Evolutionary conservation across 2,329 filamentous ascomycete genomes (phyloP).

Genomic region (Byssothecium circinans): DNA sequence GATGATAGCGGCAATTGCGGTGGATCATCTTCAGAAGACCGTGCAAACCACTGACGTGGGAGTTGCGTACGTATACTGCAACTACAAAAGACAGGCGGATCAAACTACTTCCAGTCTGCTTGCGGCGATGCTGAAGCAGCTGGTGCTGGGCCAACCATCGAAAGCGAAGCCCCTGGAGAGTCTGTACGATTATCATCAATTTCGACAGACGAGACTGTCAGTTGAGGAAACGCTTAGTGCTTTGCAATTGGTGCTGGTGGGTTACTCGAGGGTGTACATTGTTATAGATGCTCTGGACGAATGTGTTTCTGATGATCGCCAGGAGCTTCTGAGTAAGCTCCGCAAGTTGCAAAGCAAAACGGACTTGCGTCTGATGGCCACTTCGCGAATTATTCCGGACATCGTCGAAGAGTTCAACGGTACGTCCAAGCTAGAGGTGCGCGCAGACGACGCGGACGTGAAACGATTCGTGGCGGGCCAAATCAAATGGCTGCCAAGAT

Average conservation of each 20-base stretch:
- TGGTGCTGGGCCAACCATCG: constrained; percentile 1
- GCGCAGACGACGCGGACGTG: constrained; percentile 17
- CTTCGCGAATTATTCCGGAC: constrained; percentile 15
- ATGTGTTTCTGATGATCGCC: no score
- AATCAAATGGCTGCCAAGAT: constrained; percentile 11
- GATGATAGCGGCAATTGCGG: constrained; percentile 45
- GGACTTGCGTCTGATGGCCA: background rate
- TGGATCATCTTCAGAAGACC: constrained; percentile 41
- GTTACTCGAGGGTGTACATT: constrained; percentile 2
- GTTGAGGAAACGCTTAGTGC: background rate
- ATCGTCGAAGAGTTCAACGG: constrained; percentile 10
- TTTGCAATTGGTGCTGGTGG: background rate
- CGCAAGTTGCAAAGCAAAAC: background rate
- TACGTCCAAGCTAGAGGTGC: constrained; percentile 12
- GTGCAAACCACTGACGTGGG: constrained; percentile 24
- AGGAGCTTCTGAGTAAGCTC: constrained; percentile 3
- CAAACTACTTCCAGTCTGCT: constrained; percentile 24
- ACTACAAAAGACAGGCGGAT: constrained; percentile 43
- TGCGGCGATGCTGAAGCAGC: constrained; percentile 2
- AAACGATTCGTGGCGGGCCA: constrained; percentile 13
- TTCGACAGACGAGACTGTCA: constrained; percentile 1
- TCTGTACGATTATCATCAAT: constrained; percentile 17
- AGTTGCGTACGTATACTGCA: constrained; percentile 52
- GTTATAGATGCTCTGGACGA: constrained; percentile 6
- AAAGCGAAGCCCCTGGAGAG: background rate